Evolutionary conservation across 495 filamentous ascomycete species (phyloP), one percentile per base, ranked within the genome.

Genomic region (Penicillium maclennaniae): DNA sequence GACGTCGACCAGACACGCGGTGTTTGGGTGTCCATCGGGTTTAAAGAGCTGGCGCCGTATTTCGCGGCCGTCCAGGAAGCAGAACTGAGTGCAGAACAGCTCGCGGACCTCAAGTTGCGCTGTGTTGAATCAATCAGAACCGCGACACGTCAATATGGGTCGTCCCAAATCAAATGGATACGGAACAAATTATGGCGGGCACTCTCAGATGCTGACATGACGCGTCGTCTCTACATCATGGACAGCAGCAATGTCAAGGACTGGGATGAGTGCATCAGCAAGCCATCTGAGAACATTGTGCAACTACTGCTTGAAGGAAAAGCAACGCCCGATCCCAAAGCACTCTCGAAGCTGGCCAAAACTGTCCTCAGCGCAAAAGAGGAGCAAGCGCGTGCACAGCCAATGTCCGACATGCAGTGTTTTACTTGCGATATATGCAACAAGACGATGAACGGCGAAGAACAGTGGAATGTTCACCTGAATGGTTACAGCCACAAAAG

Each of bases 11-110:
- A 79, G 45, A 86, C 80, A 0, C 81, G 84, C 26, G 95, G 95
- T 3, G 93, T 97, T 14, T 97, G 91, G 90, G 84, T 93, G 45
- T 92, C 91, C 10, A 97, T 99, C 58, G 95, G 95, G 0, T 96
- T 89, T 67, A 95, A 93, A 61, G 90, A 99, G 66, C 83, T 96
- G 65, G 76, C 86, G 45, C 76, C 79, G 0, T 96, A 88, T 54
- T 73, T 92, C 19, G 53, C 73, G 4, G 80, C 83, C 7, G 54
- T 83, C 23, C 56, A 70, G 38, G 54, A 72, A 9, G 71, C 59
- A 2, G 55, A 60, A 0, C 43, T 48, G 2, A 68, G 63, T 23
- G 60, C 69, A 21, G 56, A 69, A 38, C 72, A 83, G 23, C 58
- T 83, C 1, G 65, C 75, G 46, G 54, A 56, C 0, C 53, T 83